phyloP scores from a whole-genome alignment of 1,284 basidiomycete species.

The Sphaerobolus stellatus region DNA sequence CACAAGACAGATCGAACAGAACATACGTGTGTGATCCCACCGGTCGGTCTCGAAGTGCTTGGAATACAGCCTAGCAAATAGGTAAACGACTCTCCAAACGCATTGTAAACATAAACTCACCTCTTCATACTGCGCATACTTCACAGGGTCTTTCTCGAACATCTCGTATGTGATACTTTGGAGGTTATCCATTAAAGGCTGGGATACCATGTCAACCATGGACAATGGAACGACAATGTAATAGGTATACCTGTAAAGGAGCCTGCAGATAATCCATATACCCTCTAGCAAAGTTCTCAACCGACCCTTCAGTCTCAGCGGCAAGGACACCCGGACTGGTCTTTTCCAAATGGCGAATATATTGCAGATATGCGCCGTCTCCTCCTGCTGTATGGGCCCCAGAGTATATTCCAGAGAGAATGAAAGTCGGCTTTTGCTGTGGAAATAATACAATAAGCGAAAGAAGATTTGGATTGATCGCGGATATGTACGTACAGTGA shows the following conservation, averaged over 20 bases:
- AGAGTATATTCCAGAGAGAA: slow-evolving; percentile 68
- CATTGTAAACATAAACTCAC: slow-evolving; percentile 36
- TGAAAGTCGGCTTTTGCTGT: slow-evolving; percentile 79
- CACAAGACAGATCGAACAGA: slow-evolving; percentile 16
- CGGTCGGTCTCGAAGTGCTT: slow-evolving; percentile 75
- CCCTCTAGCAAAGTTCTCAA: slow-evolving; percentile 87
- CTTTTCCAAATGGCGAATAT: slow-evolving; percentile 80
- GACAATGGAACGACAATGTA: slow-evolving; percentile 6
- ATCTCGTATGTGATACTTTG: slow-evolving; percentile 95
- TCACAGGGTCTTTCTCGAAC: slow-evolving; percentile 97
- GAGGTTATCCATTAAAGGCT: slow-evolving; percentile 97
- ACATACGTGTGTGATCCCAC: slow-evolving; percentile 57
- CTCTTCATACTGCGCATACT: slow-evolving; percentile 96
- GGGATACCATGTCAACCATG: slow-evolving; percentile 15
- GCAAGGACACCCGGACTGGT: slow-evolving; percentile 65
- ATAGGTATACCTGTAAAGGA: slow-evolving; percentile 71
- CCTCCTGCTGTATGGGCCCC: slow-evolving; percentile 78
- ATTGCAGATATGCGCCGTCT: slow-evolving; percentile 87
- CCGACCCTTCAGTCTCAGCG: slow-evolving; percentile 60
- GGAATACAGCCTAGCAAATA: slow-evolving; percentile 66
- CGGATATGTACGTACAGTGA: slow-evolving; percentile 58
- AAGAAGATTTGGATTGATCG: neutral
- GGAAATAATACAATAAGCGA: slow-evolving; percentile 10
- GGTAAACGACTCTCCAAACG: slow-evolving; percentile 2
- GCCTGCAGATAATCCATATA: slow-evolving; percentile 97